Evolutionary conservation across 2,329 filamentous ascomycete species (phyloP).

Genomic region (Berkeleyomyces rouxiae): DNA sequence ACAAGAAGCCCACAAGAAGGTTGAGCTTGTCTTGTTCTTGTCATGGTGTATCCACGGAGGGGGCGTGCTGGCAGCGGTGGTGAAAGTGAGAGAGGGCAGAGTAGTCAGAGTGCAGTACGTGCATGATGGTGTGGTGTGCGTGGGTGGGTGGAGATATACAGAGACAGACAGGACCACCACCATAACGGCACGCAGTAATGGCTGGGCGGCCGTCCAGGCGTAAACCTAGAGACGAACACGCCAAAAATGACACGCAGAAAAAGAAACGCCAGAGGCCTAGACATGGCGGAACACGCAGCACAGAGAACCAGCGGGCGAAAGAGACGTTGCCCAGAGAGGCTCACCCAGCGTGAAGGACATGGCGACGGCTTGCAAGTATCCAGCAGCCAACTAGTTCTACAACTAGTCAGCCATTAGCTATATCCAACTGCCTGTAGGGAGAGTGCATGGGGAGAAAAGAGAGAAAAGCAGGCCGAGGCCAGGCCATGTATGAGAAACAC

Average conservation of each 20-base stretch:
- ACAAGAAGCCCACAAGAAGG: slow-evolving; percentile 14
- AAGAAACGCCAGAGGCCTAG: background rate
- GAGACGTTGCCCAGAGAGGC: background rate
- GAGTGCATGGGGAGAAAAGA: background rate
- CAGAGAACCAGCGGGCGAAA: background rate
- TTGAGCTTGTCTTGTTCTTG: background rate
- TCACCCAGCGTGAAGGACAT: too few species aligned
- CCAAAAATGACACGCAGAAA: background rate
- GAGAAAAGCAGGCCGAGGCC: background rate
- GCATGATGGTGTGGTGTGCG: background rate
- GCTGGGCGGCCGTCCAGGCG: background rate
- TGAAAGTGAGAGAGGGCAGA: background rate
- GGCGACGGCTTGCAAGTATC: too few species aligned
- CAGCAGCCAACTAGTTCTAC: too few species aligned
- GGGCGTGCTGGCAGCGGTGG: too few species aligned
- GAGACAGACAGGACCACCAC: background rate
- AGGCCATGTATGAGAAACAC: background rate
- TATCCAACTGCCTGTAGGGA: background rate
- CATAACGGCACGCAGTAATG: background rate
- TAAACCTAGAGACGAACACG: background rate
- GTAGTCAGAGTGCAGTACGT: background rate
- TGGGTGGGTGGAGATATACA: background rate
- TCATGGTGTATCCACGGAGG: background rate
- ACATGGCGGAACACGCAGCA: background rate
- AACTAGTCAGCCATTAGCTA: too few species aligned